Evolutionary conservation across 1,284 basidiomycete genomes (phyloP), one percentile per base, ranked within the genome.

Genomic region (Trichosporon inkin): DNA sequence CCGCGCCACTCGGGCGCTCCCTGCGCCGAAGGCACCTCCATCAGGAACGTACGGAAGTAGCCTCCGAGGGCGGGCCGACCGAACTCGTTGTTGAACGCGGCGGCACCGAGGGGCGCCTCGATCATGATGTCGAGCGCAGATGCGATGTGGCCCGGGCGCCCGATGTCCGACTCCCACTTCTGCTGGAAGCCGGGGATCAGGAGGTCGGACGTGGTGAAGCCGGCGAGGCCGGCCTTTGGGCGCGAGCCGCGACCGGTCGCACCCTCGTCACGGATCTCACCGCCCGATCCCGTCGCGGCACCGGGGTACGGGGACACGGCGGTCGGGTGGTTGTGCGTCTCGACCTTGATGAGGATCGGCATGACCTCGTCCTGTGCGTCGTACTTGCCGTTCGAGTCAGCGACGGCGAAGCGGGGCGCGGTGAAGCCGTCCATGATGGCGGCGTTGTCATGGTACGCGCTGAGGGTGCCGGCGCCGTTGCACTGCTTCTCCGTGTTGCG

Each of bases 321-420:
- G 3, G 95, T 99, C 1, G 96, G 95, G 74, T 99, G 96, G 77
- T 99, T 99, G 79, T 99, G 95, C 8, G 96, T 99, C 80, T 99
- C 96, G 62, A 99, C 96, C 80, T 99, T 99, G 81, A 94, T 87
- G 39, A 99, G 84, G 64, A 99, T 89, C 10, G 87, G 91, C 81
- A 91, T 90, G n/a, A 86, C 80, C 74, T 93, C 56, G 28, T 81
- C 65, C 28, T 78, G 74, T 6, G 85, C 79, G 52, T 76, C 71
- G 74, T 93, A 94, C 16, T 75, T 70, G 22, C 41, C 41, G 20
- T 47, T 47, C 56, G 79, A 79, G 14, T 80, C 72, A 10, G 69
- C 69, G 2, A 77, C 72, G n/a, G 88, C 83, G 72, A 97, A 97
- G n/a, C 90, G 84, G 17, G 88, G 86, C 0, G 88, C 87, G n/a